Percentiles rank a stretch among this genome's conserved stretches.
These are phyloP conservation scores for Fusarium brachygibbosum DNA, from an alignment of 2,329 filamentous ascomycete genomes.

Conservation along the genomic window DNA sequence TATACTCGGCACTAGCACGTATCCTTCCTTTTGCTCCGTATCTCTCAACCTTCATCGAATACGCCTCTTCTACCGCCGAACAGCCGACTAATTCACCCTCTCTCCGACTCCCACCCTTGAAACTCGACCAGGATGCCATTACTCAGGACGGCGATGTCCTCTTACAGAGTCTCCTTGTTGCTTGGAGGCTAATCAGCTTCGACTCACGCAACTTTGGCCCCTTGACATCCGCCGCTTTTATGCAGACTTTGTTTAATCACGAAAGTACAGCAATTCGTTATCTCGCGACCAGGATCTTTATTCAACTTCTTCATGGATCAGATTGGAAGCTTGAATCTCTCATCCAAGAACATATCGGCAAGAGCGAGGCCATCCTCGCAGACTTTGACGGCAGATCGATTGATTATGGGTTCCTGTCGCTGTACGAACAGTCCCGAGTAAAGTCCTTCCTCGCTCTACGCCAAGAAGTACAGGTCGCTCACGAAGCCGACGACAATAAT, in stretches of 20 bases:
- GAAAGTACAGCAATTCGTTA: constrained; percentile 75
- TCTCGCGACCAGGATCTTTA: constrained; percentile 85
- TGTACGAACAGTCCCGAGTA: constrained; percentile 69
- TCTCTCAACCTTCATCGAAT: constrained; percentile 77
- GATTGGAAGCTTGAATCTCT: constrained; percentile 83
- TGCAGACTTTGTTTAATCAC: constrained; percentile 78
- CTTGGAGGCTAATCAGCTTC: constrained; percentile 84
- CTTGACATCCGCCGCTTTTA: constrained; percentile 73
- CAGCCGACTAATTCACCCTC: constrained; percentile 41
- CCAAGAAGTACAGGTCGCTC: constrained; percentile 52
- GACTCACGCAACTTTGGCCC: constrained; percentile 76
- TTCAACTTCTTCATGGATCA: constrained; percentile 81
- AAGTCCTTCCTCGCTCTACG: constrained; percentile 61
- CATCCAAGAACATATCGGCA: constrained; percentile 73
- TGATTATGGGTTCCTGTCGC: constrained; percentile 81
- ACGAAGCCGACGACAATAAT: constrained; percentile 21
- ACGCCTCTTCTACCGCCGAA: constrained; percentile 26
- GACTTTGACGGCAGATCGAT: constrained; percentile 81
- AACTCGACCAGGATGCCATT: constrained; percentile 49
- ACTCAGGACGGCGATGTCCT: constrained; percentile 44
- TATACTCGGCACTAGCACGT: constrained; percentile 81
- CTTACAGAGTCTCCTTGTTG: constrained; percentile 57
- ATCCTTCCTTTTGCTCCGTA: constrained; percentile 86
- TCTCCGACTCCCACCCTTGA: constrained; percentile 51
- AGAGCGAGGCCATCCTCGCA: constrained; percentile 71